Evolutionary conservation across 805 yeast species (phyloP).

Genomic region (Yarrowia keelungensis): DNA sequence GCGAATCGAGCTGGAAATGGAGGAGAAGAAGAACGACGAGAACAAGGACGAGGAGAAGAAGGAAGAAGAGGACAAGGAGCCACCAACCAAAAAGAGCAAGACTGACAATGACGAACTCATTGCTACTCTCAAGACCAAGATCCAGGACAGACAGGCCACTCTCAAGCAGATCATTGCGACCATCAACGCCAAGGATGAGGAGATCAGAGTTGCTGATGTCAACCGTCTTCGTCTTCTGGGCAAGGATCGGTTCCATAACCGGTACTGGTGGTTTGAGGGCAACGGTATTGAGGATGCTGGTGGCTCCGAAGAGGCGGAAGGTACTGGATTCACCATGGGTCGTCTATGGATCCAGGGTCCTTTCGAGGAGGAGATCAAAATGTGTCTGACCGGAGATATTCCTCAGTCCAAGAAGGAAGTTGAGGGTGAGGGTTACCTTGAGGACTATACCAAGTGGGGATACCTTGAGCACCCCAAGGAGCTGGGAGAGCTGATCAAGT

Average conservation of each 20-base stretch:
- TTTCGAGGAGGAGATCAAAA: slow-evolving; percentile 54
- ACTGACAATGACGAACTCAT: slow-evolving; percentile 13
- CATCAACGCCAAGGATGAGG: slow-evolving; percentile 57
- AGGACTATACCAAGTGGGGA: slow-evolving; percentile 68
- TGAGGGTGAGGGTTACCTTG: slow-evolving; percentile 65
- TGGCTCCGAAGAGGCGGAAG: slow-evolving; percentile 39
- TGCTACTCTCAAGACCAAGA: slow-evolving; percentile 41
- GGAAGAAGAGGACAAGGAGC: neutral
- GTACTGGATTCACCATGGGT: slow-evolving; percentile 69
- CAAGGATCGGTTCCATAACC: slow-evolving; percentile 78
- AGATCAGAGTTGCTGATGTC: slow-evolving; percentile 62
- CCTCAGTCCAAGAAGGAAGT: slow-evolving; percentile 68
- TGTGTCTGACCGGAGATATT: slow-evolving; percentile 43
- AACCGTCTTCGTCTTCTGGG: slow-evolving; percentile 82
- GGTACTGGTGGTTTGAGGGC: slow-evolving; percentile 95
- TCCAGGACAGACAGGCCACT: slow-evolving; percentile 48
- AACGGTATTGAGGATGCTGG: slow-evolving; percentile 63
- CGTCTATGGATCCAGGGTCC: slow-evolving; percentile 95
- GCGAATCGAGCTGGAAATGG: slow-evolving; percentile 26
- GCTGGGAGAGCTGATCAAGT: slow-evolving; percentile 60
- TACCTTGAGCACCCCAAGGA: slow-evolving; percentile 69
- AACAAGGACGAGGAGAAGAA: slow-evolving; percentile 9
- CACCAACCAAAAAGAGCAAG: slow-evolving; percentile 10
- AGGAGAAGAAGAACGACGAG: slow-evolving; percentile 35
- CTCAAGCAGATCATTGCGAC: slow-evolving; percentile 42